These are phyloP conservation scores for Monosporascus sp. DNA, from an alignment of 2,329 filamentous ascomycete species.

Conservation along the genomic window DNA sequence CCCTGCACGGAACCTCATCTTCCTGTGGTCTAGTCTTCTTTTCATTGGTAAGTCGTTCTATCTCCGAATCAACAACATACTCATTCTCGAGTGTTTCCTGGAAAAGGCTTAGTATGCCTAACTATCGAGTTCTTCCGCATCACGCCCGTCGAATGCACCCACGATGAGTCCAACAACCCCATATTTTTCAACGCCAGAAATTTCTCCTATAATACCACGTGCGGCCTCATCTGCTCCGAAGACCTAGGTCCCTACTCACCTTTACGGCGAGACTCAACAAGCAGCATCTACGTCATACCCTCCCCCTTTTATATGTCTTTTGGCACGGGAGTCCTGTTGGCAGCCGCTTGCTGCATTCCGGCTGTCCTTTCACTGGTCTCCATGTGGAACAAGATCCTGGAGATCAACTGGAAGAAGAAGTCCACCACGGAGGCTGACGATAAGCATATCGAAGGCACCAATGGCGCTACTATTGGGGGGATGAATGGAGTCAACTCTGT, in stretches of 20 bases:
- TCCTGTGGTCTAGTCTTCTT: slow-evolving; percentile 58
- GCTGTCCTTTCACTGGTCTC: slow-evolving; percentile 56
- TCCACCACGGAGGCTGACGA: too few species aligned
- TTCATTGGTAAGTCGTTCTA: slow-evolving; percentile 44
- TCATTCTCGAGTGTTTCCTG: background rate
- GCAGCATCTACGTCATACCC: slow-evolving; percentile 60
- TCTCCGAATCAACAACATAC: background rate
- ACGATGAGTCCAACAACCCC: slow-evolving; percentile 31
- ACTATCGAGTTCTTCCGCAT: slow-evolving; percentile 60
- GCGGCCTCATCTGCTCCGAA: slow-evolving; percentile 42
- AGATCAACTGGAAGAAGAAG: slow-evolving; percentile 38
- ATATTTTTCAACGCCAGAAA: slow-evolving; percentile 27
- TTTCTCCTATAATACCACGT: slow-evolving; percentile 43
- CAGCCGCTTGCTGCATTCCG: slow-evolving; percentile 60
- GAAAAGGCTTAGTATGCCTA: slow-evolving; percentile 52
- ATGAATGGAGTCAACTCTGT: slow-evolving; percentile 48
- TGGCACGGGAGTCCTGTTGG: slow-evolving; percentile 53
- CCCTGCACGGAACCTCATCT: slow-evolving; percentile 60
- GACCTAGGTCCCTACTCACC: slow-evolving; percentile 46
- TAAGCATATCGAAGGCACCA: too few species aligned
- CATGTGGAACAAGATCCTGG: slow-evolving; percentile 60
- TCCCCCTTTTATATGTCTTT: slow-evolving; percentile 52
- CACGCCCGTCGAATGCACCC: slow-evolving; percentile 36
- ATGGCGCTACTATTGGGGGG: too few species aligned
- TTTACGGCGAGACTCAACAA: slow-evolving; percentile 48